Evolutionary conservation across 352 stramenopile genomes (phyloP), one percentile per base, ranked within the genome.

Genomic region (Pythium scleroteichum): DNA sequence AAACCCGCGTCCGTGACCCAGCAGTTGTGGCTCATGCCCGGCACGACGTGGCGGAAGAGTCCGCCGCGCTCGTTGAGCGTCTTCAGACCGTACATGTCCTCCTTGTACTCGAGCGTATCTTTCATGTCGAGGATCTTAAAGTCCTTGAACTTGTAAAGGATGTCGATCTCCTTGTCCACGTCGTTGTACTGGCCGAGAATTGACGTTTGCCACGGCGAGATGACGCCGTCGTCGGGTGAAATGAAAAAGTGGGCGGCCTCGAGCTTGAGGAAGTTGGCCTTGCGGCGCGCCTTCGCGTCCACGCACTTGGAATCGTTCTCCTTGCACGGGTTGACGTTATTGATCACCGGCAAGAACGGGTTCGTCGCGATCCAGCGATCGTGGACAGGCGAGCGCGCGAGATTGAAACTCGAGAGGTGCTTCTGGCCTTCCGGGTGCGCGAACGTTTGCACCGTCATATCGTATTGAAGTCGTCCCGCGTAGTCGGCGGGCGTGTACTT

Each of bases 151-250:
- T 69, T 63, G 12, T 58, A 54, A 23, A 55, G 53, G 13, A 86
- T 54, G 9, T 73, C 57, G 24, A 65, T 47, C 17, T 23, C 56
- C 9, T 40, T 69, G 48, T 40, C 47, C 1, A 80, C 58, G 2
- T 74, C 48, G 13, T 48, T 71, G 66, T 82, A 82, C 19, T 62
- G 63, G 14, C 68, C 64, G 17, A 79, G 38, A 9, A 80, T 55
- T 1, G 54, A 66, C 17, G 57, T 69, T 53, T 85, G 72, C 68
- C 71, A 82, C 13, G 75, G 75, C 13, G 71, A 64, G 26, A 79
- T 65, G 2, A 80, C 59, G 13, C 61, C 69, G 51, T 82, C 75
- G 13, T 67, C 53, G n/a, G 71, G 59, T 0, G 70, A 71, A 0
- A 54, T 62, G 39, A 85, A 76, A 49, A 78, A 82, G 50, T 80